phyloP scores from a whole-genome alignment of 768 basidiomycete genomes.

The Megacollybia marginata region DNA sequence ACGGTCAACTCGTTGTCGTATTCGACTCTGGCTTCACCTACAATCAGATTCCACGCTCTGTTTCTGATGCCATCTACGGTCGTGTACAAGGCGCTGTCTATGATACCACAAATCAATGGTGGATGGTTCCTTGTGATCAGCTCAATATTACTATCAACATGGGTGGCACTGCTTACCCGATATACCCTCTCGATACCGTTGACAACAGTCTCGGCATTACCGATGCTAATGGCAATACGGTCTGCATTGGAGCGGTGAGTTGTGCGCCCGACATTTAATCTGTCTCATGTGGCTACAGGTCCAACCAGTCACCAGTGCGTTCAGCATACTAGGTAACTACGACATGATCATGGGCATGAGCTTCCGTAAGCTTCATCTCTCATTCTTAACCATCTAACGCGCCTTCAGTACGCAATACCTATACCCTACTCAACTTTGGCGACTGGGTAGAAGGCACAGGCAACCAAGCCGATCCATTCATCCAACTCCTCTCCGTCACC shows the following conservation, averaged over 20 bases:
- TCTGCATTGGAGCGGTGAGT: conserved; percentile 66
- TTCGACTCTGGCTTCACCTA: conserved; percentile 69
- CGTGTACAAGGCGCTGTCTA: conserved; percentile 68
- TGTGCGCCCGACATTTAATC: neutral
- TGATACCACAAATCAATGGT: conserved; percentile 44
- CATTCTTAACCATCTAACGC: conserved; percentile 2
- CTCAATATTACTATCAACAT: conserved; percentile 68
- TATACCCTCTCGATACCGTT: conserved; percentile 69
- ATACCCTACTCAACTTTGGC: conserved; percentile 68
- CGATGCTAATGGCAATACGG: conserved; percentile 40
- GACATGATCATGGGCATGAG: conserved; percentile 82
- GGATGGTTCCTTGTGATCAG: conserved; percentile 73
- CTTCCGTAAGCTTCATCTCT: conserved; percentile 38
- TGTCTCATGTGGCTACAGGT: conserved; percentile 33
- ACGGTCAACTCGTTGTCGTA: conserved; percentile 60
- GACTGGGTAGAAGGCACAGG: conserved; percentile 48
- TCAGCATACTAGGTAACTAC: conserved; percentile 69
- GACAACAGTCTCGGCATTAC: conserved; percentile 48
- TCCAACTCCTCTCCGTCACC: conserved; percentile 63
- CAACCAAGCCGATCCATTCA: conserved; percentile 48
- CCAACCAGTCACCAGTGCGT: conserved; percentile 78
- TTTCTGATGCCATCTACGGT: conserved; percentile 77
- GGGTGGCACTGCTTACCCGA: conserved; percentile 57
- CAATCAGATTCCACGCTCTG: conserved; percentile 58
- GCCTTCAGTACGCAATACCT: conserved; percentile 62